Percentiles rank a stretch among this genome's conserved stretches.
Evolutionary conservation across 2,329 filamentous ascomycete genomes (phyloP).

Genomic region (Aspergillus ochraceus): DNA sequence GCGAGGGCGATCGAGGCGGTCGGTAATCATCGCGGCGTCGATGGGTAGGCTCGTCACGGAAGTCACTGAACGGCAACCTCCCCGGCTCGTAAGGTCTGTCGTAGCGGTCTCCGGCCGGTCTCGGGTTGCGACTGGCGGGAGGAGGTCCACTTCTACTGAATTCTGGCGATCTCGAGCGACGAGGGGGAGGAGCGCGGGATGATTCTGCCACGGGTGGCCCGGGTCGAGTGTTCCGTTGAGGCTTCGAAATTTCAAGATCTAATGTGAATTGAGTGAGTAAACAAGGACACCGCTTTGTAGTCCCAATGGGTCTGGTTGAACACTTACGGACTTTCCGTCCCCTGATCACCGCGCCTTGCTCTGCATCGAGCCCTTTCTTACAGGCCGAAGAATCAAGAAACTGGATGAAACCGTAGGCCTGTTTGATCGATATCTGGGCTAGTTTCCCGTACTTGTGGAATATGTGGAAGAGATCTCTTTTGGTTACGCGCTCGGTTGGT

Average conservation of each 20-base stretch:
- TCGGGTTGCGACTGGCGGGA: conserved; percentile 29
- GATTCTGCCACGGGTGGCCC: conserved; percentile 42
- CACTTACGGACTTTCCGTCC: conserved; percentile 90
- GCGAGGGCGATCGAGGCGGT: conserved; percentile 59
- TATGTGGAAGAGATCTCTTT: conserved; percentile 87
- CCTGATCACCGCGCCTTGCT: conserved; percentile 79
- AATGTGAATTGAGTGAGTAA: conserved; percentile 20
- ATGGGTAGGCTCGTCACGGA: conserved; percentile 48
- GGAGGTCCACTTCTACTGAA: conserved; percentile 47
- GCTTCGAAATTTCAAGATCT: conserved; percentile 65
- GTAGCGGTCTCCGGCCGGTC: conserved; percentile 43
- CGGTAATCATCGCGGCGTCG: conserved; percentile 65
- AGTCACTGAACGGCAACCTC: conserved; percentile 48
- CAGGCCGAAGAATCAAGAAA: conserved; percentile 79
- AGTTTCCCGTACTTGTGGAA: conserved; percentile 84
- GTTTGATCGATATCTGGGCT: conserved; percentile 94
- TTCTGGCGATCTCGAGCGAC: conserved; percentile 66
- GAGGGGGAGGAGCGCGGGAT: conserved; percentile 37
- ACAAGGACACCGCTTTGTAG: not conserved
- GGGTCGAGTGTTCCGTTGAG: conserved; percentile 73
- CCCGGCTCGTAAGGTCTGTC: conserved; percentile 40
- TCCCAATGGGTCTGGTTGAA: not conserved
- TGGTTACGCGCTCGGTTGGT: conserved; percentile 88
- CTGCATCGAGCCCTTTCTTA: conserved; percentile 68
- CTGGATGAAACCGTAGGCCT: conserved; percentile 95